Evolutionary conservation across 1,139 yeast species (phyloP), one percentile per base, ranked within the genome.

Genomic region (Scheffersomyces lignicola): DNA sequence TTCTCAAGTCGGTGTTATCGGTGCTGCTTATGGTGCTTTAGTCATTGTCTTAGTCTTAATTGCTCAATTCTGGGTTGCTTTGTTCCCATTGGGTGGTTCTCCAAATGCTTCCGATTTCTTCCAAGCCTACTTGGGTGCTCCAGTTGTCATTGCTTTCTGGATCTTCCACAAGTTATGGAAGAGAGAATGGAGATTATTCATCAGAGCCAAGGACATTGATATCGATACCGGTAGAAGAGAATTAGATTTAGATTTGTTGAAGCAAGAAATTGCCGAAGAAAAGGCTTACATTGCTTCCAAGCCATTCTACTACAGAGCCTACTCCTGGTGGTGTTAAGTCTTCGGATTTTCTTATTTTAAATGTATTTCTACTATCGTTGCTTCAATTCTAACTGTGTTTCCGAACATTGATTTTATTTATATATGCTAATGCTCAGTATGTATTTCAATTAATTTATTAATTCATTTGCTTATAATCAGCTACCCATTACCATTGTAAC

Each of bases 21-120:
- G 96, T 35, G 86, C 96, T 2, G 61, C 58, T 47, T 75, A 74
- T 49, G 95, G 95, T 30, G 58, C 79, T 11, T 36, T 63, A 12
- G 60, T 88, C 48, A 83, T 83, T 56, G 44, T 75, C 29, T 65
- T 83, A 44, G 83, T 88, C 38, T 67, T 89, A 43, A 62, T 80
- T 42, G 89, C 92, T 18, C 95, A 87, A 66, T 82, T 85, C 62
- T 83, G 88, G 88, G 72, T 80, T 41, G 86, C 89, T 6, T 63
- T 83, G 35, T 82, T 71, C 72, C 92, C 92, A 45, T 56, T 78
- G 33, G 84, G 83, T 18, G 67, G 55, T 1, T 28, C 51, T 14
- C 84, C 88, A 37, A 68, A 65, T 56, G 85, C 84, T 12, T 54
- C 60, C 34, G 65, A 60, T 34, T 83, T 83, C 70, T 82, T 83